Evolutionary conservation across 495 filamentous ascomycete genomes (phyloP), one percentile per base, ranked within the genome.

Genomic region (Neurospora sp.): DNA sequence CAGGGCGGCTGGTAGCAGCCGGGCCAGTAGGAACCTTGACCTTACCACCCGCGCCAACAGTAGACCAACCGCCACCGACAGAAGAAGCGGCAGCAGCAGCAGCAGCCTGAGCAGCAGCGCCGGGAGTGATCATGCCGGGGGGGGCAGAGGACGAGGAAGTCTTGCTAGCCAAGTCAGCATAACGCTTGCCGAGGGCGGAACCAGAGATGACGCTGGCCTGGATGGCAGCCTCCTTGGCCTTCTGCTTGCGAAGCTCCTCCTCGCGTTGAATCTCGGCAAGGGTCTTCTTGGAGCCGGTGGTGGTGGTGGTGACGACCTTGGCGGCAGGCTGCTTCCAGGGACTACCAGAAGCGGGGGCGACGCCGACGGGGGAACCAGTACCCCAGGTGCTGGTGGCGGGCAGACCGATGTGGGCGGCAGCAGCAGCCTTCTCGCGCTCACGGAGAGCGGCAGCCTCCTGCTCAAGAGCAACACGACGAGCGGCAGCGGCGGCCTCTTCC

Each of bases 251-350:
- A 38, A 87, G 86, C 78, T 98, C 96, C 76, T 99, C 96, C 83
- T 99, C 96, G 77, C 94, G 94, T 79, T 98, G 96, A 73, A 98
- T 98, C 72, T 98, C 95, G 69, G 93, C 92, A 40, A 98, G 86
- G 0, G 94, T 97, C 87, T 97, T 98, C 86, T 94, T 94, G 40
- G 88, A 82, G 10, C 76, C 77, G 20, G 85, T 76, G 6, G 82
- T 81, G 16, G 73, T 70, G 18, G 72, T 70, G 16, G 61, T 71
- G 22, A 68, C 76, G 71, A 85, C 85, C 20, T 80, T 75, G 12
- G 82, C 74, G 78, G 79, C 84, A 86, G 94, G 80, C 83, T 90
- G 79, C 83, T 88, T 75, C 88, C 82, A 81, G 84, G 90, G 79
- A 89, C 92, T 78, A 81, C 87, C 71, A 84, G 87, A n/a, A 79